A percentile compares a stretch with the other conserved stretches of the same genome.
Evolutionary conservation across 2,329 filamentous ascomycete species (phyloP).

Genomic region (Colletotrichum brevisporum): DNA sequence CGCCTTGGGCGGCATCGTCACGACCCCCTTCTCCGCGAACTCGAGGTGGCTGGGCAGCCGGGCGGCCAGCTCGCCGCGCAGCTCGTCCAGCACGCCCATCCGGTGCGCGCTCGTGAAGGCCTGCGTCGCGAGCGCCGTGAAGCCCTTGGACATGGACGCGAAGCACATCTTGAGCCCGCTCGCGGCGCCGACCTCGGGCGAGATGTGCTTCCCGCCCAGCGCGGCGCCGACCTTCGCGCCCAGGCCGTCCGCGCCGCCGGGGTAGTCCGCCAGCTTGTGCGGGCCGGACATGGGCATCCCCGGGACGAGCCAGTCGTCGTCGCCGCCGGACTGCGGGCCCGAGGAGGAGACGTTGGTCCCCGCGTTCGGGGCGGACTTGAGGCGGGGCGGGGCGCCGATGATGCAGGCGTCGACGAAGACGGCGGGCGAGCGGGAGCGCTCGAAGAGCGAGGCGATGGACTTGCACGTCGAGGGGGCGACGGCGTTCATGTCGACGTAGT

Average conservation of each 20-base stretch:
- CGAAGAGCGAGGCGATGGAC: constrained; percentile 60
- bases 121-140: constrained; percentile 78
- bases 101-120: constrained; percentile 77
- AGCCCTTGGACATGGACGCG: constrained; percentile 73
- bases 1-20: constrained; percentile 79
- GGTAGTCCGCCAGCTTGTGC: constrained; percentile 54
- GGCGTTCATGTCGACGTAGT: constrained; percentile 78
- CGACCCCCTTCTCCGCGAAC: constrained; percentile 64
- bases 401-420: constrained; percentile 72
- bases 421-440: constrained; percentile 55
- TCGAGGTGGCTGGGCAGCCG: constrained; percentile 63
- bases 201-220: constrained; percentile 66
- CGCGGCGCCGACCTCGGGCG: constrained; percentile 65
- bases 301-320: constrained; percentile 54
- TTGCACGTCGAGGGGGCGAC: constrained; percentile 69
- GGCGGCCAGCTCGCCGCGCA: constrained; percentile 68
- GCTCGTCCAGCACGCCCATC: constrained; percentile 72
- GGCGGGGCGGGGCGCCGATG: constrained; percentile 66
- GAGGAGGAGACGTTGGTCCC: constrained; percentile 38
- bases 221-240: constrained; percentile 57
- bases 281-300: constrained; percentile 66
- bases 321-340: constrained; percentile 31
- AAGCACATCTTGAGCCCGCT: constrained; percentile 78
- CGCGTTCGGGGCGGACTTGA: constrained; percentile 44
- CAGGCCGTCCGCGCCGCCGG: constrained; percentile 45